These are phyloP conservation scores for Botryotinia globosa DNA, from an alignment of 2,329 filamentous ascomycete genomes.

Conservation along the genomic window DNA sequence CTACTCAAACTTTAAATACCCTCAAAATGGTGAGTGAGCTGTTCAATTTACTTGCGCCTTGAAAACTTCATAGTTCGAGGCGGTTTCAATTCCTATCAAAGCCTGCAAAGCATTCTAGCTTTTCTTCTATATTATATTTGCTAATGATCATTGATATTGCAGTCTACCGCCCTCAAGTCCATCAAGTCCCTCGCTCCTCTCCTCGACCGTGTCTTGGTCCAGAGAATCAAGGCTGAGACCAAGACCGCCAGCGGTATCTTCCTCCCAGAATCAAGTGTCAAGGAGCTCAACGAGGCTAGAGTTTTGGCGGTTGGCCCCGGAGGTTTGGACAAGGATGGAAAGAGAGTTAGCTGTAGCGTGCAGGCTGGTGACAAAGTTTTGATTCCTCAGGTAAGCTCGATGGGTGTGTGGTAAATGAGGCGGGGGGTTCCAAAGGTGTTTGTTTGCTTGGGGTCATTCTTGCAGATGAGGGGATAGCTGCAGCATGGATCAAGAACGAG, in stretches of 20 bases:
- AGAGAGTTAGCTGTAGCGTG: constrained; percentile 83
- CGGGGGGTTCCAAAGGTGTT: constrained; percentile 1
- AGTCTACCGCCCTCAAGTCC: constrained; percentile 80
- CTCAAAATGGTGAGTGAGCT: constrained; percentile 17
- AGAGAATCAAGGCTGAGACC: constrained; percentile 94
- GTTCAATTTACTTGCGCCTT: not conserved
- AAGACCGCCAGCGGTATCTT: constrained; percentile 98
- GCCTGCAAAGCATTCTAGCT: not conserved
- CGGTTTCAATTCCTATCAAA: not conserved
- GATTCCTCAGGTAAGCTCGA: constrained; percentile 77
- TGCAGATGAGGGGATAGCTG: constrained; percentile 7
- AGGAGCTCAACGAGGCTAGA: constrained; percentile 97
- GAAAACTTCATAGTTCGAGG: not conserved
- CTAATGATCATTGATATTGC: constrained; percentile 4
- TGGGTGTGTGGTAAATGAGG: not conserved
- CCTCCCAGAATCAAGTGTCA: constrained; percentile 92
- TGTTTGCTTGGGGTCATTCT: constrained; percentile 12
- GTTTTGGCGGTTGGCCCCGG: constrained; percentile 94
- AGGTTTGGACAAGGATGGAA: constrained; percentile 80
- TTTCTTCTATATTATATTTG: not conserved
- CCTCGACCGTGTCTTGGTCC: constrained; percentile 95
- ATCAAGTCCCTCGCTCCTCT: constrained; percentile 94
- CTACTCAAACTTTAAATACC: not conserved
- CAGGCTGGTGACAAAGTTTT: constrained; percentile 83
- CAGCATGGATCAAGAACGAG: not conserved